A percentile compares a stretch with the other conserved stretches of the same genome.
Evolutionary conservation across 768 basidiomycete genomes (phyloP).

Genomic region (Kwoniella dendrophila): DNA sequence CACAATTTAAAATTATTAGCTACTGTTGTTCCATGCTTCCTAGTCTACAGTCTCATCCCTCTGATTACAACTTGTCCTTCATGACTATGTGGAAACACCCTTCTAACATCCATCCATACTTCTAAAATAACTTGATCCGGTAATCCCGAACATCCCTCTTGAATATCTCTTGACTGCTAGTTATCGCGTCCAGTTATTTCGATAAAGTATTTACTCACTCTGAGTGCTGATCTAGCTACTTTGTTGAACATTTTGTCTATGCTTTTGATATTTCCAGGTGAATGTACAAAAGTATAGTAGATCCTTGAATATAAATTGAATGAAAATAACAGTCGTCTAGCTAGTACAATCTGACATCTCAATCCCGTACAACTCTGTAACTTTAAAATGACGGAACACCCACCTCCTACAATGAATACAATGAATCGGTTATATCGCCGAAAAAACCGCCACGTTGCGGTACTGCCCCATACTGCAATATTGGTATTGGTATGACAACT

Average conservation of each 20-base stretch:
- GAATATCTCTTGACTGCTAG: background rate
- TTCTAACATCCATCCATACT: background rate
- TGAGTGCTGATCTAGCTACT: constrained; percentile 20
- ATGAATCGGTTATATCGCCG: constrained; percentile 18
- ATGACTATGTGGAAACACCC: background rate
- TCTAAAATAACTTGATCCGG: background rate
- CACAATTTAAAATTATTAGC: background rate
- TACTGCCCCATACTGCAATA: background rate
- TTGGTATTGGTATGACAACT: background rate
- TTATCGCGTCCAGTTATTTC: background rate
- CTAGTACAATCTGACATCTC: background rate
- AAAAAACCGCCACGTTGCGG: constrained; percentile 18
- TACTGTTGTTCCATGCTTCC: background rate
- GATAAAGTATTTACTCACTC: constrained; percentile 8
- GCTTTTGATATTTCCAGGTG: background rate
- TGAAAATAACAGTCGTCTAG: background rate
- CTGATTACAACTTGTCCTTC: background rate
- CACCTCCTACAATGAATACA: background rate
- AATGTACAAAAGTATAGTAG: constrained; percentile 1
- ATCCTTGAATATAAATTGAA: background rate
- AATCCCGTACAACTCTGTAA: background rate
- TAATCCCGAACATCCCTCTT: constrained; percentile 10
- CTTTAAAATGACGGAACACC: constrained; percentile 2
- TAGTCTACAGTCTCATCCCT: background rate
- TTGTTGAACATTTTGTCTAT: constrained; percentile 19